Evolutionary conservation across 2,329 filamentous ascomycete species (phyloP).

Genomic region (Aspergillus spinulosporus): DNA sequence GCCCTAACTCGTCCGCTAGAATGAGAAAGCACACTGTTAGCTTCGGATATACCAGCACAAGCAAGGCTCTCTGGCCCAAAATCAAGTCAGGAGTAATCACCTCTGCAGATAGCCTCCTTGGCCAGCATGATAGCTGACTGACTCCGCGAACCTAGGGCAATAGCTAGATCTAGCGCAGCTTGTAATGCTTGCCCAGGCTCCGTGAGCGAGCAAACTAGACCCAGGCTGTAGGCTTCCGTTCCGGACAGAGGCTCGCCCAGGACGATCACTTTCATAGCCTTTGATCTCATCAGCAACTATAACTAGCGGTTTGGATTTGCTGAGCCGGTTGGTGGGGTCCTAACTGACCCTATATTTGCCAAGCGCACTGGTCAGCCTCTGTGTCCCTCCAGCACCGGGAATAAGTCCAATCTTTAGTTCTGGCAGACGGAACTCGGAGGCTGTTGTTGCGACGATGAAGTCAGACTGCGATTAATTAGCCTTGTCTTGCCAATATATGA

Average conservation of each 20-base stretch:
- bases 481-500: neutral
- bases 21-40: no score
- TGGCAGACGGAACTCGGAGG: slow-evolving; percentile 8
- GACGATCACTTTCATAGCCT: slow-evolving; percentile 17
- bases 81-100: neutral
- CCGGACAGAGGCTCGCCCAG: slow-evolving; percentile 12
- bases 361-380: slow-evolving; percentile 10
- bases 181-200: slow-evolving; percentile 4
- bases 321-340: neutral
- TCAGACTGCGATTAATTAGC: slow-evolving; percentile 4
- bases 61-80: no score
- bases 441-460: slow-evolving; percentile 10
- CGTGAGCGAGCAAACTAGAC: slow-evolving; percentile 7
- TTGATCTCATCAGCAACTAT: neutral
- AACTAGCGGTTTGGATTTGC: no score
- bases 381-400: slow-evolving; percentile 15
- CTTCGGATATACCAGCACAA: no score
- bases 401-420: slow-evolving; percentile 15
- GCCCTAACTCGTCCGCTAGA: slow-evolving; percentile 10
- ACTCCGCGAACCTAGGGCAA: slow-evolving; percentile 5
- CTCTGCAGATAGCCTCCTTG: slow-evolving; percentile 16
- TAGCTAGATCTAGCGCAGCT: slow-evolving; percentile 6
- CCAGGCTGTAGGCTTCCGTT: slow-evolving; percentile 3
- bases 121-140: slow-evolving; percentile 8
- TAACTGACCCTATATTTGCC: slow-evolving; percentile 14